Evolutionary conservation across 805 yeast genomes (phyloP), one percentile per base, ranked within the genome.

Genomic region (Cyberlindnera euphorbiae): DNA sequence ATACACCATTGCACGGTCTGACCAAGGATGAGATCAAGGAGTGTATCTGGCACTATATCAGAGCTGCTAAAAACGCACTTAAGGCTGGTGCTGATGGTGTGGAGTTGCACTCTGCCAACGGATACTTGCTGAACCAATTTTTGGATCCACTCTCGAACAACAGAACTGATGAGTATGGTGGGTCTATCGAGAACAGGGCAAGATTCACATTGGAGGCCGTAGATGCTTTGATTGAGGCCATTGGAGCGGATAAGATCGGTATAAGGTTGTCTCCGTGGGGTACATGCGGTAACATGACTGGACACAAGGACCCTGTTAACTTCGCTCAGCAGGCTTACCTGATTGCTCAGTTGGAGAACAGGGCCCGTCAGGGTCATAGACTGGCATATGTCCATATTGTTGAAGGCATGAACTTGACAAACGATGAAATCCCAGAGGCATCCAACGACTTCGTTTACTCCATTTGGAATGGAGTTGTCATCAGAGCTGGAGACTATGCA

Each of bases 61-160:
- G 46, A 3, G 74, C 77, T 27, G 36, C 81, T n/a, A 59, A 58
- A 47, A 58, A 55, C 31, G 41, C 61, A n/a, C 40, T 62, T 26
- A 56, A 47, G 11, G 58, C 59, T 13, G 67, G 66, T 30, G 66
- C 67, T 34, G 86, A 82, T 55, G 79, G 79, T 44, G 72, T 82
- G 21, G 86, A 82, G 57, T 59, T 82, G 32, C 88, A 80, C 54
- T 64, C 64, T 26, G 87, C 87, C 16, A 78, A 79, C 53, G 87
- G 88, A 13, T 80, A 75, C 52, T 54, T 82, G 40, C 47, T 75
- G 27, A 66, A 69, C 57, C 75, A 75, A 56, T 79, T 82, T 49
- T 52, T 78, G 46, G 72, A 75, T 30, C 63, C 67, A 11, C 47
- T 58, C 7, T 60, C 67, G 32, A 68, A 69, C 53, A 56, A 71